Conservation (phyloP, 1,284 basidiomycete genomes). For the Pseudozyma thailandica region DNA sequence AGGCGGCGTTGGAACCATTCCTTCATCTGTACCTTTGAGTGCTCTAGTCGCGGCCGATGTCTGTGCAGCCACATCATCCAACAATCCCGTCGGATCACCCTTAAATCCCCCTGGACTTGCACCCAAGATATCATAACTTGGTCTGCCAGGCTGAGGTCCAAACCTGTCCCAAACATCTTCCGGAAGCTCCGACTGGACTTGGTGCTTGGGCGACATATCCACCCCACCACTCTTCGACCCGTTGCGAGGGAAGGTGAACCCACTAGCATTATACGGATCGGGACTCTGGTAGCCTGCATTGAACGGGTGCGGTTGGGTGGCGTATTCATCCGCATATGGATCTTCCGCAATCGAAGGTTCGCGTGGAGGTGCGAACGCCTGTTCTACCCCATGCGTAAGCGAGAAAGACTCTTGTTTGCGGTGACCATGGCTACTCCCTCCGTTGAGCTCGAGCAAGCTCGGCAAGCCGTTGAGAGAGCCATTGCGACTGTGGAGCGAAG, state of each 20-base stretch:
- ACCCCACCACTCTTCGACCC: neutral
- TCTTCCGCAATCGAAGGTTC: constrained; percentile 21
- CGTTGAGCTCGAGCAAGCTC: constrained; percentile 48
- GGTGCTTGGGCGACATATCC: constrained; percentile 21
- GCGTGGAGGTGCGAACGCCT: constrained; percentile 9
- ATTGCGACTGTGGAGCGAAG: constrained; percentile 41
- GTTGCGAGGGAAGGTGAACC: constrained; percentile 21
- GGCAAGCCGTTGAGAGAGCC: constrained; percentile 48
- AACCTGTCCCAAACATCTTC: constrained; percentile 37
- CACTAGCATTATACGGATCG: neutral
- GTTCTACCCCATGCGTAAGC: constrained; percentile 45
- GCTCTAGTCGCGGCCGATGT: constrained; percentile 57
- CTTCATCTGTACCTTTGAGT: constrained; percentile 53
- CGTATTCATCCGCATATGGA: constrained; percentile 1
- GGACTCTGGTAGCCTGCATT: constrained; percentile 34
- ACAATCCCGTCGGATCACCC: constrained; percentile 22
- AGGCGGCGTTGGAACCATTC: constrained; percentile 26
- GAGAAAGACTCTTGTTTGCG: constrained; percentile 41
- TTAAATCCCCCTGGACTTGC: constrained; percentile 2
- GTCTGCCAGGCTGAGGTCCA: constrained; percentile 22
- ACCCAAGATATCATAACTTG: constrained; percentile 10
- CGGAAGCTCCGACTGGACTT: constrained; percentile 15
- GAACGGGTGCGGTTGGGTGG: constrained; percentile 32
- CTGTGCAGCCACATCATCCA: constrained; percentile 60
- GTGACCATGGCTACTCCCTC: constrained; percentile 6